Evolutionary conservation across 2,329 filamentous ascomycete species (phyloP).

Genomic region (Cladophialophora carrionii): DNA sequence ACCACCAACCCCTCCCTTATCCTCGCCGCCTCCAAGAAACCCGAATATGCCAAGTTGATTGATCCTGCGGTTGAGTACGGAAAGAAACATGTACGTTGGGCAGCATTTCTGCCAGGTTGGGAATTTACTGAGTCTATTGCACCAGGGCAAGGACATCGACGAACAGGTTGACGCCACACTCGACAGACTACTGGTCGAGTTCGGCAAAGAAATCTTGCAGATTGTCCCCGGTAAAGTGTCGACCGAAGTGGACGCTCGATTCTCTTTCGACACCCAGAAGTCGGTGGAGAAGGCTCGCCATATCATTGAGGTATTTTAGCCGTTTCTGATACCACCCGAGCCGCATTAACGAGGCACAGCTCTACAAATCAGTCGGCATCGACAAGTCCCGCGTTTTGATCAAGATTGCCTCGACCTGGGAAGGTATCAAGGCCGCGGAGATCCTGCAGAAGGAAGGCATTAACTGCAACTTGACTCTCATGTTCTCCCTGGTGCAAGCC

Average conservation of each 20-base stretch:
- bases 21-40: conserved; percentile 96
- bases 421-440: conserved; percentile 98
- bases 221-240: conserved; percentile 99
- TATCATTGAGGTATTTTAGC: conserved; percentile 80
- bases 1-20: conserved; percentile 99
- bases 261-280: conserved; percentile 92
- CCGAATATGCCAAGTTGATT: conserved; percentile 91
- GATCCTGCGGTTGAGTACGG: conserved; percentile 82
- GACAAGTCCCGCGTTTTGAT: conserved; percentile 93
- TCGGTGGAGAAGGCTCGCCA: conserved; percentile 94
- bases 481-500: conserved; percentile 95
- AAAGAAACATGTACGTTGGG: conserved; percentile 68
- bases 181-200: conserved; percentile 93
- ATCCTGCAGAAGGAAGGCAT: conserved; percentile 93
- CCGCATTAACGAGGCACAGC: conserved; percentile 56
- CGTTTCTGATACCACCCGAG: background rate
- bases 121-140: conserved; percentile 14
- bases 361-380: conserved; percentile 92
- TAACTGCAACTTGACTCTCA: conserved; percentile 98
- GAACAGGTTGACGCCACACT: conserved; percentile 86
- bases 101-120: background rate
- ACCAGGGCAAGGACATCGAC: conserved; percentile 65
- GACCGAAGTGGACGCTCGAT: conserved; percentile 93
- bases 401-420: conserved; percentile 99
- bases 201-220: conserved; percentile 95